Evolutionary conservation across 306 rosid species (phyloP), one percentile per base, ranked within the genome.

Genomic region (Potentilla sterilis): DNA sequence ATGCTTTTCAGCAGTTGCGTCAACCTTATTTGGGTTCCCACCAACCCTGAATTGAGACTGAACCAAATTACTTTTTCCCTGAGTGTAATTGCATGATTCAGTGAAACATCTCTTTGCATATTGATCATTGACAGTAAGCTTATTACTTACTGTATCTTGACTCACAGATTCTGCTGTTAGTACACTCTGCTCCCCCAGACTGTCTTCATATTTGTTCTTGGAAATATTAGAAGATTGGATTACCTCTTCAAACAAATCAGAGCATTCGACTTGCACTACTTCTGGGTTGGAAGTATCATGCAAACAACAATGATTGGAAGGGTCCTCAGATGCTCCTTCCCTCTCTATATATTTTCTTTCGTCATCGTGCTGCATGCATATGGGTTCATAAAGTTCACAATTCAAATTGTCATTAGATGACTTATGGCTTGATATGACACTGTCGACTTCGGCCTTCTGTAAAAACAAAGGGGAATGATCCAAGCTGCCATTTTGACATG

Each of bases 161-260:
- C 80, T 76, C 11, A 73, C 77, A 75, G 88, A 79, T 81, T 90
- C 93, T 69, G 75, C 80, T 79, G 87, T 79, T 68, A 79, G 73
- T 70, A 80, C 77, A 84, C 84, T 86, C 67, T 80, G 77, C 80
- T 74, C 85, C 32, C 76, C 79, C 83, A 67, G 73, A 75, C 78
- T 80, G 47, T 79, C 80, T 77, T 85, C 85, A 42, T 76, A 81
- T 76, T 75, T 85, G 78, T 80, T 84, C 81, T 86, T 79, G 70
- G 80, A 79, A 75, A 67, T 76, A 77, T 70, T 70, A 75, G 81
- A 79, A 76, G 83, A 74, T 32, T 83, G 81, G 77, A 71, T 85
- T 59, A 82, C 88, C 69, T 72, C 80, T 75, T 69, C 78, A 69
- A 82, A 78, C 70, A 77, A 74, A 61, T 86, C 88, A 74, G 47